Base-by-base conservation (phyloP, 139 green algal species). In the Limnomonas spitsbergensis region DNA sequence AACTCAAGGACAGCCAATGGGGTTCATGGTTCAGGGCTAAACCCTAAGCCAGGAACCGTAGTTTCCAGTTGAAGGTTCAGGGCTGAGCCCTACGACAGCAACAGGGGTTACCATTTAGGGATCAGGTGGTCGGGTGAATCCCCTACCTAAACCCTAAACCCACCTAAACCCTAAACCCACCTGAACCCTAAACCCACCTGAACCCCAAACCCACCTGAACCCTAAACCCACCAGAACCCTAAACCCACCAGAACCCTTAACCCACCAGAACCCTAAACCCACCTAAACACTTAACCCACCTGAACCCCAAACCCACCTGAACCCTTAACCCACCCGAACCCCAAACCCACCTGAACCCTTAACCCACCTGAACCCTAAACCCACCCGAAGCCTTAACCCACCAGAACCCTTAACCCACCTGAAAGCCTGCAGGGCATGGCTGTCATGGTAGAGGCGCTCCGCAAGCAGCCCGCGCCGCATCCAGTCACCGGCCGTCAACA, bases 391-490 rank as follows among this genome's bases (percentile, higher is more conserved):
- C 14, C 14, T 20, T 29, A 29, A 14, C 14, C 47, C 47, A 61
- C 47, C 47, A 29, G 20, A 61, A 20, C 20, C 20, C 47, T 61
- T 20, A 56, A 26, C 67, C 72, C 14, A 82, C 54, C 82, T 71
- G 79, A 88, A 90, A 2, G 86, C 82, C 36, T 70, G 36, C 53
- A 84, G 69, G 3, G 83, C 86, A 39, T 87, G 78, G 3, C n/a
- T 42, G 27, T 84, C 81, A 67, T 90, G 86, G 36, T 81, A 82
- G 34, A 90, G 81, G 20, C 86, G 75, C 83, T 90, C 86, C 54
- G 86, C 86, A 14, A 90, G 76, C 56, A 84, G 77, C 3, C 81
- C 86, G 0, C 86, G 78, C 14, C 82, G 83, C 78, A 88, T 78
- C 86, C 86, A 90, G 35, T 90, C 86, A 0, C 66, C 66, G 20